Conservation (phyloP, 2,329 filamentous ascomycete species). For the Cordyceps javanica region DNA sequence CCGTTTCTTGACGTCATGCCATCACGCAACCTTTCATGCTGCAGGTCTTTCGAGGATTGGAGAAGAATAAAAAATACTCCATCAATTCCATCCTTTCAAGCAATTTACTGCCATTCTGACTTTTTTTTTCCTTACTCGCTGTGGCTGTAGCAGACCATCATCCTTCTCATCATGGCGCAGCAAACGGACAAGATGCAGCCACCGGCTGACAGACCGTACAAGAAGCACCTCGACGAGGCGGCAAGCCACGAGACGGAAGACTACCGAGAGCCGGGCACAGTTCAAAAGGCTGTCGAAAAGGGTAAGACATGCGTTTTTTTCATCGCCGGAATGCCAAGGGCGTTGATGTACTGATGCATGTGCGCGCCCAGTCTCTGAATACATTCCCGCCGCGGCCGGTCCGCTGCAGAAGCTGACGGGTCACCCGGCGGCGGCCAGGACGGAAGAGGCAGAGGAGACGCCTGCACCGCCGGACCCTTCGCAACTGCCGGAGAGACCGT, state of each 20-base stretch:
- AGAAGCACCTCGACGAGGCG: conserved; percentile 10
- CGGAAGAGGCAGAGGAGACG: conserved; percentile 9
- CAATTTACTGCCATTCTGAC: not conserved
- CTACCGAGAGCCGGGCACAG: not conserved
- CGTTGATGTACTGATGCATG: not conserved
- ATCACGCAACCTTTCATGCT: not conserved
- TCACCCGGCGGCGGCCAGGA: conserved; percentile 14
- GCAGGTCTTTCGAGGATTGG: not conserved
- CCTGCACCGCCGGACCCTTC: conserved; percentile 15
- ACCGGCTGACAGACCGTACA: conserved; percentile 8
- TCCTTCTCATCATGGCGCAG: not conserved
- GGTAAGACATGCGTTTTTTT: not conserved
- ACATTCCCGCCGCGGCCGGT: conserved; percentile 37
- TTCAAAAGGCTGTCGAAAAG: conserved; percentile 5
- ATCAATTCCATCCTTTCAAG: not conserved
- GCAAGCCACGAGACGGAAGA: conserved; percentile 3
- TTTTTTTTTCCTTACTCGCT: too few species aligned
- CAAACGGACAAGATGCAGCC: not conserved
- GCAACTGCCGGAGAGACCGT: conserved; percentile 37
- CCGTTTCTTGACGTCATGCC: conserved; percentile 12
- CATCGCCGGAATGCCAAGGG: not conserved
- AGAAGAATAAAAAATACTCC: too few species aligned
- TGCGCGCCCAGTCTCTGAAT: conserved; percentile 39
- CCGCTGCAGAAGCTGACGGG: conserved; percentile 32
- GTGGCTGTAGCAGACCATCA: not conserved